Conservation (phyloP, 139 green algal genomes). For the Dunaliella sp. region DNA sequence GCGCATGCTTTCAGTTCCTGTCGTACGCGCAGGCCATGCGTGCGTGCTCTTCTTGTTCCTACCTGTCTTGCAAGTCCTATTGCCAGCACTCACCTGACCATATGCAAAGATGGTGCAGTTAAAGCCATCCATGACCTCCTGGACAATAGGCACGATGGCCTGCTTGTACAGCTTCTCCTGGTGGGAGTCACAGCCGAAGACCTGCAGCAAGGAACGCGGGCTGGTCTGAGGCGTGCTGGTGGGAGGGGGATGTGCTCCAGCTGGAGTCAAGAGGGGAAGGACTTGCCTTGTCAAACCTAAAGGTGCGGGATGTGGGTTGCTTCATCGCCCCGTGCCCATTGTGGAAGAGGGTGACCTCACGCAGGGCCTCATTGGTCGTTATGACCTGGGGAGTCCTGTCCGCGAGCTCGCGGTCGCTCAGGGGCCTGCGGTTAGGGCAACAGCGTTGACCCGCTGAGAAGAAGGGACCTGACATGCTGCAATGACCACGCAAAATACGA, state of each 20-base stretch:
- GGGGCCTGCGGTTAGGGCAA: conserved; percentile 53
- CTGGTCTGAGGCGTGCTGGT: neutral
- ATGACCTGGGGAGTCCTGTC: conserved; percentile 71
- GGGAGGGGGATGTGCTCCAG: neutral
- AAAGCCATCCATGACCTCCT: conserved; percentile 91
- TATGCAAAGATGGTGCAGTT: conserved; percentile 83
- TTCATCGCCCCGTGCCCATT: conserved; percentile 67
- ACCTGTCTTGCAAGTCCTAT: too few species aligned
- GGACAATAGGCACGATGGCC: conserved; percentile 86
- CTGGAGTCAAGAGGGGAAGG: neutral
- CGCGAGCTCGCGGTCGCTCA: conserved; percentile 72
- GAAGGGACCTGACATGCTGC: neutral
- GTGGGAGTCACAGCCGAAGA: conserved; percentile 78
- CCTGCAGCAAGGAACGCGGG: conserved; percentile 46
- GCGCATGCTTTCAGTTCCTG: too few species aligned
- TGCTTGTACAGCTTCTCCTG: conserved; percentile 88
- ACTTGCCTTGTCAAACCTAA: conserved; percentile 91
- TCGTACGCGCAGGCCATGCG: too few species aligned
- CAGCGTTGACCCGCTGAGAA: too few species aligned
- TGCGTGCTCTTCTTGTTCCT: too few species aligned
- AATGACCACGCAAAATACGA: conserved; percentile 2
- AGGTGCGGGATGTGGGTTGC: conserved; percentile 64
- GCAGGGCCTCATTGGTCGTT: conserved; percentile 71
- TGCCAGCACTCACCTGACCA: neutral
- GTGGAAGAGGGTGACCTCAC: conserved; percentile 82